Conservation (phyloP, 257 asterid genomes). For the Echites panduratus region DNA sequence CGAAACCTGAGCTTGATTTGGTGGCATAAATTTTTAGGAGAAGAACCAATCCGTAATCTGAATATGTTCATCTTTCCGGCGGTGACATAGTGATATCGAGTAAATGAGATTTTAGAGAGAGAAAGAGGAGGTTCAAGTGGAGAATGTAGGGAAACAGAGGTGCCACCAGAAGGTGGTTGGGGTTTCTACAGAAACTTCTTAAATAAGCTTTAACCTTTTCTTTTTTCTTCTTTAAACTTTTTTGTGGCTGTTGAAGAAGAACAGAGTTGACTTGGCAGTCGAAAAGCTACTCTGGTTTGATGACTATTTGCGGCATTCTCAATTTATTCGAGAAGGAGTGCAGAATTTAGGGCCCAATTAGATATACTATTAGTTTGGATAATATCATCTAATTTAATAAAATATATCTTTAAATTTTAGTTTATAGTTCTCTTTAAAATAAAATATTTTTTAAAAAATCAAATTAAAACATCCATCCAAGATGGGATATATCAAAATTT, state of each 20-base stretch:
- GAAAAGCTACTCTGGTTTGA: no score
- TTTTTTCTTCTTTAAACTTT: background rate
- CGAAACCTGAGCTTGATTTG: conserved; percentile 86
- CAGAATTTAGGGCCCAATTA: no score
- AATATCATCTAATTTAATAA: no score
- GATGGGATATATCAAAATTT: no score
- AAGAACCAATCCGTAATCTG: conserved; percentile 81
- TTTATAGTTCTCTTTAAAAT: no score
- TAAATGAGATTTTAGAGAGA: conserved; percentile 3
- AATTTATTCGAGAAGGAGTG: no score
- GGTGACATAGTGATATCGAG: conserved; percentile 2
- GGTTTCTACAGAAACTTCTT: background rate
- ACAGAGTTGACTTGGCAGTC: background rate
- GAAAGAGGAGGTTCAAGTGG: background rate
- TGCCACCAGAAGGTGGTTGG: background rate
- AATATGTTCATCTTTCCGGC: conserved; percentile 55
- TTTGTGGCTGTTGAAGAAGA: background rate
- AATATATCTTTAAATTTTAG: no score
- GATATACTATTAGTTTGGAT: no score
- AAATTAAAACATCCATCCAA: no score
- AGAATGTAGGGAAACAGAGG: background rate
- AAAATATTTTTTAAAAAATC: no score
- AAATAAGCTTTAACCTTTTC: background rate
- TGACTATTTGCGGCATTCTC: background rate
- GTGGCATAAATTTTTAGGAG: conserved; percentile 88